Conservation (phyloP, 768 basidiomycete species). For the Tulasnella sp. region DNA sequence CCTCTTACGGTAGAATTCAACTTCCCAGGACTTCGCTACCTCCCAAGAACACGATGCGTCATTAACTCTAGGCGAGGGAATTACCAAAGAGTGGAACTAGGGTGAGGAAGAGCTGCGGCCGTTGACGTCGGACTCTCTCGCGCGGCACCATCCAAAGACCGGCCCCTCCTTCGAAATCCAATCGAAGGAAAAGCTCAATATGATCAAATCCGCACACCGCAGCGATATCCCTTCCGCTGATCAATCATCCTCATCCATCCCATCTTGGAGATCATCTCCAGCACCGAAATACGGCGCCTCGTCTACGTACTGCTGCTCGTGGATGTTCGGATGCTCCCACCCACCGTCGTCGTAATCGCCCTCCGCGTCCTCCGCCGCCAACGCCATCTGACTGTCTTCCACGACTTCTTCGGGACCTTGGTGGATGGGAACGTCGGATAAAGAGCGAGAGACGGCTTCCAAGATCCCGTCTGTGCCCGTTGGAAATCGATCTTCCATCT, state of each 20-base stretch:
- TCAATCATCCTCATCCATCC: slow-evolving; percentile 2
- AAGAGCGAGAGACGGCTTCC: slow-evolving; percentile 38
- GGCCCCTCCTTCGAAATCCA: not conserved
- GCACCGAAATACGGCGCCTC: not conserved
- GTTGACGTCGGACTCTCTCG: not conserved
- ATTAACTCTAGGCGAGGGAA: not conserved
- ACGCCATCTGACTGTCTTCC: slow-evolving; percentile 15
- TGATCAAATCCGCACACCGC: too few species aligned
- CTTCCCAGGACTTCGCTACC: not conserved
- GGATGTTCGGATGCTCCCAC: slow-evolving; percentile 18
- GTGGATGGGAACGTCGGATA: slow-evolving; percentile 15
- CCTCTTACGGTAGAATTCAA: not conserved
- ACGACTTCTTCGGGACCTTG: slow-evolving; percentile 12
- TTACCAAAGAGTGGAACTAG: not conserved
- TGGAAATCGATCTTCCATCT: slow-evolving; percentile 72
- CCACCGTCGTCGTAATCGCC: slow-evolving; percentile 17
- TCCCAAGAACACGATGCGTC: not conserved
- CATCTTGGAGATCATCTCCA: slow-evolving; percentile 6
- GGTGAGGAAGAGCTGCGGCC: not conserved
- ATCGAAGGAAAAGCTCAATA: not conserved
- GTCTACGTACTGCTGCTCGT: not conserved
- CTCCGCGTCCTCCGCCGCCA: slow-evolving; percentile 10
- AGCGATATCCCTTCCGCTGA: too few species aligned
- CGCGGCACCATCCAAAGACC: not conserved
- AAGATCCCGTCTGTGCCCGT: slow-evolving; percentile 60